Evolutionary conservation across 352 stramenopile genomes (phyloP).

Genomic region (Phytophthora pinifolia): DNA sequence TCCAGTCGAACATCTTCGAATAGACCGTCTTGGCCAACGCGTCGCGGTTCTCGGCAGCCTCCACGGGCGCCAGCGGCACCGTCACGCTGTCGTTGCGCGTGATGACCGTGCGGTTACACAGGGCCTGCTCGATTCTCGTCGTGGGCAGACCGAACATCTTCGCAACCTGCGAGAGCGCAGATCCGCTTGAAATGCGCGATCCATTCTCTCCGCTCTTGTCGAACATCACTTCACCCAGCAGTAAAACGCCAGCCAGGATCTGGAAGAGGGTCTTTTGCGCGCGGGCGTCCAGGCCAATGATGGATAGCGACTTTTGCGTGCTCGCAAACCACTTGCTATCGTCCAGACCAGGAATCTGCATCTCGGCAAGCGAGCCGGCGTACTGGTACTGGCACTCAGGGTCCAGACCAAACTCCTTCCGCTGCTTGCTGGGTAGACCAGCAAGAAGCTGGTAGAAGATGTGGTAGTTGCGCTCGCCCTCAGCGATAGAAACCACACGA

Average conservation of each 20-base stretch:
- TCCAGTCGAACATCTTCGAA: conserved; percentile 97
- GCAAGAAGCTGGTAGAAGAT: conserved; percentile 96
- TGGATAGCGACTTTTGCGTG: conserved; percentile 76
- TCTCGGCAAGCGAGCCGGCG: conserved; percentile 66
- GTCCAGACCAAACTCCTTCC: conserved; percentile 67
- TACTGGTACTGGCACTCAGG: conserved; percentile 71
- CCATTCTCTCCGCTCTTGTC: conserved; percentile 64
- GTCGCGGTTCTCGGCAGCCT: conserved; percentile 94
- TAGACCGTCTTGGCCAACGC: conserved; percentile 98
- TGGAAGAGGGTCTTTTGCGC: conserved; percentile 81
- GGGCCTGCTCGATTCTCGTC: conserved; percentile 87
- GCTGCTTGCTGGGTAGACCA: conserved; percentile 55
- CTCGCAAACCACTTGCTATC: conserved; percentile 82
- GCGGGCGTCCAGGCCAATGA: conserved; percentile 66
- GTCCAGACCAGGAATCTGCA: conserved; percentile 84
- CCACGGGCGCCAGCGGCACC: conserved; percentile 82
- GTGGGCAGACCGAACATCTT: conserved; percentile 89
- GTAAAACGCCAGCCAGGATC: conserved; percentile 90
- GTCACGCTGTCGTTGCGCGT: conserved; percentile 84
- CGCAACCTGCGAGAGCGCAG: conserved; percentile 73
- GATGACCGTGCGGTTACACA: conserved; percentile 93
- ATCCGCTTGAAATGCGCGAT: conserved; percentile 67
- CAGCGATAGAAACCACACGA: conserved; percentile 92
- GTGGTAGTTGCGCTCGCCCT: conserved; percentile 98
- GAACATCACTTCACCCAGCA: conserved; percentile 97